A percentile compares a stretch with the other conserved stretches of the same genome.
Conservation (phyloP, 495 filamentous ascomycete species). For the Penicillium turbatum region DNA sequence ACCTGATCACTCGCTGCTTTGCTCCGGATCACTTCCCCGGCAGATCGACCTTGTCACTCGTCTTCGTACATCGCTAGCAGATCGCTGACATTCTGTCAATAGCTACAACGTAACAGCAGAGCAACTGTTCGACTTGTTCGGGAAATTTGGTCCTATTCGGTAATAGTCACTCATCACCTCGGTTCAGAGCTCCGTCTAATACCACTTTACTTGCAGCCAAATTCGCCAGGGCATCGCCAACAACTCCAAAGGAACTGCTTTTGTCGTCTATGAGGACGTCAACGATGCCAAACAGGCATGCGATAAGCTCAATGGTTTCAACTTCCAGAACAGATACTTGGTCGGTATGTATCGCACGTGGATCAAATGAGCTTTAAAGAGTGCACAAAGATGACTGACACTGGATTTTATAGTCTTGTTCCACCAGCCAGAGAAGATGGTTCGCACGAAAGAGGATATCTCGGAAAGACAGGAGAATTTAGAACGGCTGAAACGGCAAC, state of each 20-base stretch:
- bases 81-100: constrained; percentile 14
- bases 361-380: background rate
- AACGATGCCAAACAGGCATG: constrained; percentile 98
- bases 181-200: constrained; percentile 26
- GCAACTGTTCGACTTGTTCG: constrained; percentile 91
- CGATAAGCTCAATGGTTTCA: constrained; percentile 99
- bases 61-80: background rate
- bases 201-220: constrained; percentile 57
- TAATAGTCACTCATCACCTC: constrained; percentile 32
- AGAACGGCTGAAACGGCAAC: constrained; percentile 95
- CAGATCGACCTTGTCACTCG: constrained; percentile 1
- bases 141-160: constrained; percentile 92
- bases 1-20: constrained; percentile 18
- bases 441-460: constrained; percentile 86
- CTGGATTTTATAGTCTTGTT: constrained; percentile 67
- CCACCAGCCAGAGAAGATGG: constrained; percentile 98
- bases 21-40: constrained; percentile 2
- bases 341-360: constrained; percentile 65
- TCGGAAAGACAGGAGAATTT: constrained; percentile 92
- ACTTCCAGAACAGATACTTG: constrained; percentile 99
- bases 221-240: constrained; percentile 96
- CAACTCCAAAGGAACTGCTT: constrained; percentile 97
- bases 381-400: constrained; percentile 10
- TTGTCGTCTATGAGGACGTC: constrained; percentile 98
- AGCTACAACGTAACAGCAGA: constrained; percentile 96